A percentile compares a stretch with the other conserved stretches of the same genome.
phyloP scores from a whole-genome alignment of 1,284 basidiomycete species.

The Puccinia triticina region DNA sequence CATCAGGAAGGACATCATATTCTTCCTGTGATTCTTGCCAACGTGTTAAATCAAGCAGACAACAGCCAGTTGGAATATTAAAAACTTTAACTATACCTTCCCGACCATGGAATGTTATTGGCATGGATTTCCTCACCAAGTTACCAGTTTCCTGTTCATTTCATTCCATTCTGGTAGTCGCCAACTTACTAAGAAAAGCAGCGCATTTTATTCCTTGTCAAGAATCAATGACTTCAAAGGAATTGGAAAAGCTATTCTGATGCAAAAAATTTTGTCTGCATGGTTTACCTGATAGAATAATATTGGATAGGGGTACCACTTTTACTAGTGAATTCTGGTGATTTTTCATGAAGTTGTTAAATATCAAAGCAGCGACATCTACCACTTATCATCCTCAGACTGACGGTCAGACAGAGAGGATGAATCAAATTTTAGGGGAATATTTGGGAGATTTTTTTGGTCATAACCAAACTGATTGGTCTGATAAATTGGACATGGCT shows the following conservation, averaged over 20 bases:
- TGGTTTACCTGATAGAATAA: slow-evolving; percentile 32
- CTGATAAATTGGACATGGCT: no score
- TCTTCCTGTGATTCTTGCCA: slow-evolving; percentile 25
- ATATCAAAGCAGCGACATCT: not conserved
- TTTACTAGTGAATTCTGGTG: slow-evolving; percentile 13
- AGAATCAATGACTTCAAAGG: not conserved
- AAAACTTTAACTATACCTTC: no score
- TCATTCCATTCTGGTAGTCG: slow-evolving; percentile 63
- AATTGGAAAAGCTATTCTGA: slow-evolving; percentile 2
- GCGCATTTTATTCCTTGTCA: no score
- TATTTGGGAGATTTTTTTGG: no score
- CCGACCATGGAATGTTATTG: no score
- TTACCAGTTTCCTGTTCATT: slow-evolving; percentile 61
- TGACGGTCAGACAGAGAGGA: no score
- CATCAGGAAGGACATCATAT: not conserved
- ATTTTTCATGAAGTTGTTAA: not conserved
- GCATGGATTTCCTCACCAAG: no score
- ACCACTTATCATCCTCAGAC: slow-evolving; percentile 35
- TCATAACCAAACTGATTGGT: no score
- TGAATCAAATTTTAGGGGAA: no score
- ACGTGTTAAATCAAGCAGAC: no score
- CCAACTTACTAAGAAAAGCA: slow-evolving; percentile 63
- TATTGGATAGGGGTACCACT: slow-evolving; percentile 1
- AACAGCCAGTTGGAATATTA: no score
- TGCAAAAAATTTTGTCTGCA: not conserved